These are phyloP conservation scores for Pleurotus citrinopileatus DNA, from an alignment of 768 basidiomycete genomes.

Conservation along the genomic window DNA sequence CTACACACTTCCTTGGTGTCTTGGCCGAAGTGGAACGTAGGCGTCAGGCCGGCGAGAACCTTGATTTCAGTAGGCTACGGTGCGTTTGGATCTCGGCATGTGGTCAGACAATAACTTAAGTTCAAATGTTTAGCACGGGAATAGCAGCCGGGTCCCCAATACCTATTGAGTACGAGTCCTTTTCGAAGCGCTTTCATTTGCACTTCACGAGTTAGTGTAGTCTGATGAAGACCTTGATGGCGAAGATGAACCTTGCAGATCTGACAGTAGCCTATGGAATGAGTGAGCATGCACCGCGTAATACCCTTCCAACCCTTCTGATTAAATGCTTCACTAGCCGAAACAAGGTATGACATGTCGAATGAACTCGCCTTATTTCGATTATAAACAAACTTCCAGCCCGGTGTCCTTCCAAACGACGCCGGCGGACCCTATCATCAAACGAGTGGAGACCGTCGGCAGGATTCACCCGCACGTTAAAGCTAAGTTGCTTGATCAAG, in stretches of 20 bases:
- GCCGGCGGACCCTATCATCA: constrained; percentile 62
- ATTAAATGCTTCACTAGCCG: constrained; percentile 42
- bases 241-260: constrained; percentile 63
- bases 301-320: background rate
- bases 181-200: background rate
- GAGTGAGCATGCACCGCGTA: constrained; percentile 50
- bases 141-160: constrained; percentile 80
- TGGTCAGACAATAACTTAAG: background rate
- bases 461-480: constrained; percentile 72
- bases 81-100: constrained; percentile 23
- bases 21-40: constrained; percentile 63
- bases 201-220: background rate
- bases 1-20: constrained; percentile 81
- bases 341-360: constrained; percentile 51
- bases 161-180: constrained; percentile 50
- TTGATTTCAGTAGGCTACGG: constrained; percentile 57
- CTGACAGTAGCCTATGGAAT: constrained; percentile 83
- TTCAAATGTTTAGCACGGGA: constrained; percentile 22
- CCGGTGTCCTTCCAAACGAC: constrained; percentile 85
- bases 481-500: constrained; percentile 63
- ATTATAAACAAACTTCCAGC: too few relatives aligned
- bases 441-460: constrained; percentile 83
- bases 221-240: constrained; percentile 67
- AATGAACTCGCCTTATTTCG: too few relatives aligned
- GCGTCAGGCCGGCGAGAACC: constrained; percentile 35